These are phyloP conservation scores for Conoideocrella luteorostrata DNA, from an alignment of 2,329 filamentous ascomycete genomes.

Conservation along the genomic window DNA sequence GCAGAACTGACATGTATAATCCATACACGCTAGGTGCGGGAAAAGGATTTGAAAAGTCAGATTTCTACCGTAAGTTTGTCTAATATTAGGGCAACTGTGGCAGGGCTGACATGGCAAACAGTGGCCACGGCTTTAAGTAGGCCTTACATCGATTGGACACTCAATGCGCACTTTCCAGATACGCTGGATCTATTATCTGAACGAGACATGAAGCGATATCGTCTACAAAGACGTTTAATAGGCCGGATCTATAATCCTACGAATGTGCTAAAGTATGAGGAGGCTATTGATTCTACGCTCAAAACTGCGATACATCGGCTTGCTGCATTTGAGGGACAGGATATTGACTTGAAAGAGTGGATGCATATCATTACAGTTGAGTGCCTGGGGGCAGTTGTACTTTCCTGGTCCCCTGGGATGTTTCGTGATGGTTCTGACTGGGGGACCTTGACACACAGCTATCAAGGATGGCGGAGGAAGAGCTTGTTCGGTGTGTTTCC, in stretches of 20 bases:
- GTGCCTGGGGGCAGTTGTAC: slow-evolving; percentile 41
- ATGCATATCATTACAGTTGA: slow-evolving; percentile 51
- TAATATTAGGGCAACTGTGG: too few species aligned
- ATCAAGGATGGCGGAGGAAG: slow-evolving; percentile 45
- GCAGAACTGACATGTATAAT: too few species aligned
- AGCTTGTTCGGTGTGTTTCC: slow-evolving; percentile 48
- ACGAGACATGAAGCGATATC: slow-evolving; percentile 38
- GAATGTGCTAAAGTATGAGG: slow-evolving; percentile 36
- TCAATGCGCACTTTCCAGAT: slow-evolving; percentile 31
- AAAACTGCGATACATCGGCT: slow-evolving; percentile 28
- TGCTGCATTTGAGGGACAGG: slow-evolving; percentile 26
- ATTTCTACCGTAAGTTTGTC: slow-evolving; percentile 43
- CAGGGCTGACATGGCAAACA: too few species aligned
- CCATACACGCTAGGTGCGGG: slow-evolving; percentile 31
- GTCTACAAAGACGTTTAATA: slow-evolving; percentile 41
- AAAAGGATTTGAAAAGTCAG: slow-evolving; percentile 43
- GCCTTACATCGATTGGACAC: slow-evolving; percentile 28
- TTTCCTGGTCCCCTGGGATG: slow-evolving; percentile 47
- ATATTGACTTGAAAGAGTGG: slow-evolving; percentile 46
- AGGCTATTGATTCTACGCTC: slow-evolving; percentile 35
- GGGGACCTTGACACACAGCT: slow-evolving; percentile 41
- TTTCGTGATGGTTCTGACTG: slow-evolving; percentile 37
- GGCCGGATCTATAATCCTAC: slow-evolving; percentile 40
- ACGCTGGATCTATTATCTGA: slow-evolving; percentile 47
- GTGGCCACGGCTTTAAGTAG: slow-evolving; percentile 29